Evolutionary conservation across 768 basidiomycete genomes (phyloP).

Genomic region (Rhizopogon vesiculosus): DNA sequence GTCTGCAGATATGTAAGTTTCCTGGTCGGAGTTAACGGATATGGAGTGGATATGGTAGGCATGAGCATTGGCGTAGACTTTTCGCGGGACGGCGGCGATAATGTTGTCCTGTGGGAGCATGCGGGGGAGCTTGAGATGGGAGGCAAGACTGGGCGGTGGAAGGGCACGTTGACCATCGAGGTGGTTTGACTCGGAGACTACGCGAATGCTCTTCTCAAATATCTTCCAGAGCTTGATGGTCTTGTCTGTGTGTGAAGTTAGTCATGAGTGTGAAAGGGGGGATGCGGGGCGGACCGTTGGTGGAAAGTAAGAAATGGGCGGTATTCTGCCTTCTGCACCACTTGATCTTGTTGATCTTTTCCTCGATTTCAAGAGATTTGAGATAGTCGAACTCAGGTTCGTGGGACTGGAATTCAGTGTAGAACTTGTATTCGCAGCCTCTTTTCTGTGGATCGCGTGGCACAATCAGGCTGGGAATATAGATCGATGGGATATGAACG

Average conservation of each 20-base stretch:
- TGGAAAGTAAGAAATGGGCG: constrained; percentile 94
- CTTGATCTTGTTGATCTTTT: constrained; percentile 99
- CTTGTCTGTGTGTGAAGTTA: constrained; percentile 64
- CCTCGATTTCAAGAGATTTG: constrained; percentile 99
- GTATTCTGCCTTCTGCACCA: constrained; percentile 99
- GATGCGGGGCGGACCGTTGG: constrained; percentile 68
- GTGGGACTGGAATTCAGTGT: constrained; percentile 99
- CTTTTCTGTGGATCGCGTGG: constrained; percentile 73
- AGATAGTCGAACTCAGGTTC: constrained; percentile 99
- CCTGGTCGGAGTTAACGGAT: constrained; percentile 98
- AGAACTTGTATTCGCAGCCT: constrained; percentile 99
- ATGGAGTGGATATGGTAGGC: constrained; percentile 99
- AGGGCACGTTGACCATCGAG: constrained; percentile 71
- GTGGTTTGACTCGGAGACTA: constrained; percentile 96
- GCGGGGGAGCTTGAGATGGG: constrained; percentile 79
- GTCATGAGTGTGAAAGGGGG: neutral
- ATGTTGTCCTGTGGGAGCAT: constrained; percentile 96
- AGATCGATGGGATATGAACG: constrained; percentile 3
- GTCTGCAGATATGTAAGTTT: constrained; percentile 99
- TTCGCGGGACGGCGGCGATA: constrained; percentile 96
- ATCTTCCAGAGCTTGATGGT: constrained; percentile 99
- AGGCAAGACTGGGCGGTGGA: constrained; percentile 52
- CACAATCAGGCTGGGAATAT: constrained; percentile 24
- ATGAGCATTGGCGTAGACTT: constrained; percentile 98
- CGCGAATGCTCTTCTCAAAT: constrained; percentile 95